Base-by-base conservation (phyloP, 768 basidiomycete genomes). In the Symmetrospora coprosmae region DNA sequence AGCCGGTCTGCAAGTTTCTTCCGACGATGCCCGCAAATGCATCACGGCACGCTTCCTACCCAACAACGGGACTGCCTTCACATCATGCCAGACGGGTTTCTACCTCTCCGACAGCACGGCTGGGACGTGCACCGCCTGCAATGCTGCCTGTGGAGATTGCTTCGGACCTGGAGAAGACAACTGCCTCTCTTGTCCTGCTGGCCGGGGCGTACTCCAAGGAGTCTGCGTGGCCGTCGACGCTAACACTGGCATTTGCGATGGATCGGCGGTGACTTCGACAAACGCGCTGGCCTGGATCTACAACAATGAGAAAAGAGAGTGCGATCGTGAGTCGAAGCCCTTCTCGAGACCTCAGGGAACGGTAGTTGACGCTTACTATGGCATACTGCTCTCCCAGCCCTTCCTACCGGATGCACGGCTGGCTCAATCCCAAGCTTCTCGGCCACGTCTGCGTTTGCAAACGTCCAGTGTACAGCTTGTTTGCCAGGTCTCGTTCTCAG, bases 231-330 rank as follows among this genome's bases (percentile, higher is more conserved):
- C 76, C 46, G 75, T 82, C 31, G 78, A 82, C 68, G 72, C 72
- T 16, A 76, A 79, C 25, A 66, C 66, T 62, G 89, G 89, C 2
- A 79, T 86, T 8, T 92, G 89, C 73, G 74, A 66, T 33, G 55
- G 40, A 30, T 43, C 61, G 31, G 41, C 11, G 2, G 53, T 55
- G 46, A 41, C 78, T 43, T 81, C 81, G 6, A 78, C 84, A 9
- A 79, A 76, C n/a, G 67, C 64, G 27, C 9, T 58, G 45, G 66
- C 64, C 16, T 74, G 85, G 64, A 79, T 90, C 34, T 86, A 81
- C 21, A 84, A 92, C 66, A 87, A 86, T 66, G 77, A 78, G 69
- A 90, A 88, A 73, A 74, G 78, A n/a, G 80, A 82, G 66, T 91
- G 88, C 68, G 86, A 90, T 68, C 79, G 87, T 87, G 67, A 72